Conservation (phyloP, 2,329 filamentous ascomycete genomes). For the Chaetomium olivaceum region DNA sequence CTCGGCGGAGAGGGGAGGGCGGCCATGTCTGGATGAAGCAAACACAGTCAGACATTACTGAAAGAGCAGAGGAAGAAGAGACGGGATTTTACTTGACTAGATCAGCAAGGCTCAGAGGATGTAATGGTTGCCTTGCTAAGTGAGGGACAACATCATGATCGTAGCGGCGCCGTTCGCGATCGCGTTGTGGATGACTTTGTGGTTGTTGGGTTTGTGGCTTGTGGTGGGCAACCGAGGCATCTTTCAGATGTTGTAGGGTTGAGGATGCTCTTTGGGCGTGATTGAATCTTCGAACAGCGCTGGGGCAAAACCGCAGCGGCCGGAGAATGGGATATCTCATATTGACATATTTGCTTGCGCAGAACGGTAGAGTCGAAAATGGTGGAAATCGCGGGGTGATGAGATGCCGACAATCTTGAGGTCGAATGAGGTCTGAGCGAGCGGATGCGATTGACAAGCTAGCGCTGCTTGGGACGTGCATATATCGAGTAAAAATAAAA, state of each 20-base stretch:
- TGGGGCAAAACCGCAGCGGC: slow-evolving; percentile 42
- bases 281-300: slow-evolving; percentile 21
- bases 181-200: slow-evolving; percentile 32
- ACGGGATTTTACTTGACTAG: slow-evolving; percentile 68
- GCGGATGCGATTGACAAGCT: not conserved
- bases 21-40: slow-evolving; percentile 59
- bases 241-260: slow-evolving; percentile 22
- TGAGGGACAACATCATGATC: slow-evolving; percentile 75
- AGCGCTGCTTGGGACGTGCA: not conserved
- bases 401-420: not conserved
- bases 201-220: slow-evolving; percentile 19
- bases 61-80: slow-evolving; percentile 2
- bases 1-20: slow-evolving; percentile 77
- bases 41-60: slow-evolving; percentile 4
- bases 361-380: not conserved
- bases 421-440: not conserved
- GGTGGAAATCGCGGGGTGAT: not conserved
- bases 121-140: slow-evolving; percentile 75
- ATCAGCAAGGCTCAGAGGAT: slow-evolving; percentile 81
- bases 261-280: slow-evolving; percentile 21
- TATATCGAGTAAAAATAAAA: not conserved
- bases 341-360: slow-evolving; percentile 44
- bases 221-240: slow-evolving; percentile 17
- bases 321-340: slow-evolving; percentile 44
- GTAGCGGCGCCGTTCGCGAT: slow-evolving; percentile 45